A percentile compares a stretch with the other conserved stretches of the same genome.
phyloP scores from a whole-genome alignment of 176 grass and related monocot genomes.

The Musa beccarii region DNA sequence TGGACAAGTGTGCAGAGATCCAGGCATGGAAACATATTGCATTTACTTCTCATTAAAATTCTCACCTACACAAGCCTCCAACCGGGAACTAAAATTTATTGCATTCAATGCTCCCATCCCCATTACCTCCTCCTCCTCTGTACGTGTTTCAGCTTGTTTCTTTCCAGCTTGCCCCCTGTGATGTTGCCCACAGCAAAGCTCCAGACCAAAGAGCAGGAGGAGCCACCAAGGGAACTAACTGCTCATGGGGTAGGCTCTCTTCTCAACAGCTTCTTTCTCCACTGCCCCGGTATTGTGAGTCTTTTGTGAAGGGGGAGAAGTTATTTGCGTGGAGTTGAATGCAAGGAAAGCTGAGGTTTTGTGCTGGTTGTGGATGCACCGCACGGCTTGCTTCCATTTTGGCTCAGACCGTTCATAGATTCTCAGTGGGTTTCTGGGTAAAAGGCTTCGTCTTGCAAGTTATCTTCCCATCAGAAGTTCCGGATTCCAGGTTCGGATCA shows the following conservation, averaged over 20 bases:
- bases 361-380: not conserved
- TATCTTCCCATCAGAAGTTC: not conserved
- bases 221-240: no score
- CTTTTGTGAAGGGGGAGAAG: not conserved
- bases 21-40: constrained; percentile 44
- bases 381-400: not conserved
- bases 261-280: no score
- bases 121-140: constrained; percentile 20
- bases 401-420: not conserved
- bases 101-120: constrained; percentile 12
- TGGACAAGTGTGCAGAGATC: constrained; percentile 39
- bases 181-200: not conserved
- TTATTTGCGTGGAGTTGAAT: not conserved
- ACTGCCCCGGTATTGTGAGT: no score
- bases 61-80: constrained; percentile 52
- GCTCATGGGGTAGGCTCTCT: no score
- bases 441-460: not conserved
- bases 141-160: not conserved
- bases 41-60: constrained; percentile 48
- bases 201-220: no score
- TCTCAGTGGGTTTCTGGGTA: not conserved
- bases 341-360: constrained; percentile 1
- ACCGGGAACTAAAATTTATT: constrained; percentile 32
- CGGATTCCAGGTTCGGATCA: not conserved
- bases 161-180: not conserved